A percentile compares a stretch with the other conserved stretches of the same genome.
Evolutionary conservation across 257 asterid genomes (phyloP).

Genomic region (Dorcoceras hygrometricum): DNA sequence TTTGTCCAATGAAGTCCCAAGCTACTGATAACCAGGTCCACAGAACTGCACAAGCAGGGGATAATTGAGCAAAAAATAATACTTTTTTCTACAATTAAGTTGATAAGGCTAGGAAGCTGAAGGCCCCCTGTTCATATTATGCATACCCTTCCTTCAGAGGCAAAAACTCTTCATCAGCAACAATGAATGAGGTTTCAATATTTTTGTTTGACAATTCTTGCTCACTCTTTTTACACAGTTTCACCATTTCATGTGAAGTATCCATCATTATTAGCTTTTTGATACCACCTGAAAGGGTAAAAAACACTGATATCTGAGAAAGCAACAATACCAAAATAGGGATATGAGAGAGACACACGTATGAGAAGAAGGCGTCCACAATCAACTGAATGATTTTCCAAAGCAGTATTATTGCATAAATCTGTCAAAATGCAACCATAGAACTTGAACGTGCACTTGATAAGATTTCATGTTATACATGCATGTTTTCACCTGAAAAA

Average conservation of each 20-base stretch:
- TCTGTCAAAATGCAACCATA: neutral
- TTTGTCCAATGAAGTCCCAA: conserved; percentile 99
- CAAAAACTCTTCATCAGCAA: conserved; percentile 89
- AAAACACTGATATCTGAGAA: neutral
- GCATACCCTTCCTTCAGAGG: conserved; percentile 78
- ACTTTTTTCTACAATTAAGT: conserved; percentile 1
- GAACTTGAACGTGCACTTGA: neutral
- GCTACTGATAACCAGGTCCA: conserved; percentile 82
- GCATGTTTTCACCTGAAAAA: neutral
- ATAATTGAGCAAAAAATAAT: conserved; percentile 3
- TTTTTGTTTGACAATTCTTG: conserved; percentile 43
- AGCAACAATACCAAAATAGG: neutral
- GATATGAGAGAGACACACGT: neutral
- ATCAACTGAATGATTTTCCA: conserved; percentile 5
- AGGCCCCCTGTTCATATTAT: conserved; percentile 5
- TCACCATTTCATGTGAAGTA: conserved; percentile 79
- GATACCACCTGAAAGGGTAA: conserved; percentile 35
- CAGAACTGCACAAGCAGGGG: conserved; percentile 48
- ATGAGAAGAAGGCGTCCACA: neutral
- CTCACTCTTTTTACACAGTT: conserved; percentile 63
- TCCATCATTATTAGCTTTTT: conserved; percentile 89
- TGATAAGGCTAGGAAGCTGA: conserved; percentile 10
- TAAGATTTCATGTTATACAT: neutral
- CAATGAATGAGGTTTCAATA: conserved; percentile 70
- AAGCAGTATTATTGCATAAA: neutral